phyloP scores from a whole-genome alignment of 305 asterid species.

The Nicotiana rustica region DNA sequence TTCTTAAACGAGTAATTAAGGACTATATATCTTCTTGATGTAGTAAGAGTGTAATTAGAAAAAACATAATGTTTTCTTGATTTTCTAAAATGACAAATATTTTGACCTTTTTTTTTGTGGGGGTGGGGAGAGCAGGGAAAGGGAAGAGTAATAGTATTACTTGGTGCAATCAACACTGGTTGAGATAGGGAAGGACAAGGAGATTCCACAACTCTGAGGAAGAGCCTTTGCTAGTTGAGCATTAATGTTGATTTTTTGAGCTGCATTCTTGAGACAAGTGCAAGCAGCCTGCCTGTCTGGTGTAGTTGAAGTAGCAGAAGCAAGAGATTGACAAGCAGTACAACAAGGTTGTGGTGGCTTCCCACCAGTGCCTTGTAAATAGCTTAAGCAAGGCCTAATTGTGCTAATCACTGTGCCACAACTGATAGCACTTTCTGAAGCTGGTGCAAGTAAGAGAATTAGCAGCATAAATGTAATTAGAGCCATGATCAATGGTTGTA shows the following conservation, averaged over 20 bases:
- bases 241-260: slow-evolving; percentile 48
- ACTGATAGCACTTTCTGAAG: slow-evolving; percentile 51
- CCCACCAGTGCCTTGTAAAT: slow-evolving; percentile 63
- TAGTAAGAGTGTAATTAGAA: no score
- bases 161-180: slow-evolving; percentile 68
- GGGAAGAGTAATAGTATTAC: slow-evolving; percentile 41
- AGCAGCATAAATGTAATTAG: slow-evolving; percentile 17
- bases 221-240: slow-evolving; percentile 60
- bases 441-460: slow-evolving; percentile 37
- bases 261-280: slow-evolving; percentile 63
- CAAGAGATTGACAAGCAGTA: slow-evolving; percentile 46
- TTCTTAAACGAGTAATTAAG: no score
- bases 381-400: slow-evolving; percentile 59
- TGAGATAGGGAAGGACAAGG: slow-evolving; percentile 55
- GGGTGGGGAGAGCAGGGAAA: neutral
- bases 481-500: slow-evolving; percentile 34
- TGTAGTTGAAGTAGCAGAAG: slow-evolving; percentile 47
- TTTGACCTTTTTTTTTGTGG: no score
- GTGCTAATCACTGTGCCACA: slow-evolving; percentile 63
- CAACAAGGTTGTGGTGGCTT: slow-evolving; percentile 61
- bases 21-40: no score
- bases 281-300: slow-evolving; percentile 69
- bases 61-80: no score
- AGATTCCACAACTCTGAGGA: slow-evolving; percentile 64
- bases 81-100: no score